Percentiles rank a stretch among this genome's conserved stretches.
Evolutionary conservation across 2,329 filamentous ascomycete species (phyloP).

Genomic region (Delphinella strobiligena): DNA sequence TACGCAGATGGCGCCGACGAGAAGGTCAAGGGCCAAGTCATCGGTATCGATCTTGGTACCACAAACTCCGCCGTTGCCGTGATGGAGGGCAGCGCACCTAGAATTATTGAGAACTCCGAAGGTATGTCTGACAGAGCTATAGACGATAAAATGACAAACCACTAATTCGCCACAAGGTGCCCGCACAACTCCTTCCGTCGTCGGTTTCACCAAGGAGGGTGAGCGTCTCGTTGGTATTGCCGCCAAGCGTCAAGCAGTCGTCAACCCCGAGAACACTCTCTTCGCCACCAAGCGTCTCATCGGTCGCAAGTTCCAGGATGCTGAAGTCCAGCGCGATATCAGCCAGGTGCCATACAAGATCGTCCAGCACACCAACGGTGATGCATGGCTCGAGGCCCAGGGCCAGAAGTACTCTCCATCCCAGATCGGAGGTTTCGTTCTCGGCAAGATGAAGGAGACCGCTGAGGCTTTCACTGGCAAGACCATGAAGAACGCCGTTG

Average conservation of each 20-base stretch:
- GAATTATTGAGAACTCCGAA: conserved; percentile 97
- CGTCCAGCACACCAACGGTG: conserved; percentile 89
- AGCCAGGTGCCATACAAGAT: conserved; percentile 99
- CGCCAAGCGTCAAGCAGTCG: conserved; percentile 94
- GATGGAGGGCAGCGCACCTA: conserved; percentile 92
- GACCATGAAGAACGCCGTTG: conserved; percentile 87
- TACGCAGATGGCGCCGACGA: conserved; percentile 59
- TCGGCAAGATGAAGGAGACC: conserved; percentile 99
- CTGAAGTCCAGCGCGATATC: conserved; percentile 90
- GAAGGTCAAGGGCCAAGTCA: conserved; percentile 92
- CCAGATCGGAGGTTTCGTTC: conserved; percentile 93
- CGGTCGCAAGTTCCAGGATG: conserved; percentile 89
- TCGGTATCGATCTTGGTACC: conserved; percentile 96
- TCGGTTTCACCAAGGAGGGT: conserved; percentile 89
- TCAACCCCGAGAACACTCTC: conserved; percentile 96
- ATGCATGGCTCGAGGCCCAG: conserved; percentile 89
- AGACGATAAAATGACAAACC: background rate
- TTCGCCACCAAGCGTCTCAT: conserved; percentile 99
- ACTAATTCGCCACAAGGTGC: conserved; percentile 46
- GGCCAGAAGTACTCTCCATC: conserved; percentile 94
- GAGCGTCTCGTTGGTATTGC: conserved; percentile 95
- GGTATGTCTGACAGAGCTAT: conserved; percentile 39
- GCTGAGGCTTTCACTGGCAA: conserved; percentile 87
- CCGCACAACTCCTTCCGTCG: conserved; percentile 84
- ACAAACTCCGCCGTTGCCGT: conserved; percentile 96